Evolutionary conservation across 2,329 filamentous ascomycete species (phyloP).

Genomic region (Venturia effusa): DNA sequence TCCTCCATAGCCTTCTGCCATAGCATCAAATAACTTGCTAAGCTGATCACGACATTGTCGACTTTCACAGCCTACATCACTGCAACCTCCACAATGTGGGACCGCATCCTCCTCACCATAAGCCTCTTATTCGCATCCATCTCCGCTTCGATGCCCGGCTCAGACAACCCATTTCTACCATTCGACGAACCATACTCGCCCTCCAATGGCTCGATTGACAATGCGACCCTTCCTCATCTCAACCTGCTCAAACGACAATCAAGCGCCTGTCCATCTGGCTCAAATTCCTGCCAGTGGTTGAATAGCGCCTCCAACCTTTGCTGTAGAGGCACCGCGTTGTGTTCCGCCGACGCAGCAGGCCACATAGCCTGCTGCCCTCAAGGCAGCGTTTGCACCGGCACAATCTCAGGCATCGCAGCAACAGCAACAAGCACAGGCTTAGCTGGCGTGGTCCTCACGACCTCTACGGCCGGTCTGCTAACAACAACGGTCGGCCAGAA

Average conservation of each 20-base stretch:
- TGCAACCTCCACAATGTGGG: neutral
- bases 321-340: constrained; percentile 42
- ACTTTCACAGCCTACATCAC: neutral
- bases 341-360: constrained; percentile 44
- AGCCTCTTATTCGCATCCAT: neutral
- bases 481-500: constrained; percentile 6
- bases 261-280: constrained; percentile 39
- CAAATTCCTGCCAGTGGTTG: constrained; percentile 36
- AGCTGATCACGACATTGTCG: neutral
- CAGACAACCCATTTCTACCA: neutral
- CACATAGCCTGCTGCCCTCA: constrained; percentile 52
- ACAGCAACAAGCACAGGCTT: constrained; percentile 9
- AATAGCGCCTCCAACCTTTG: constrained; percentile 42
- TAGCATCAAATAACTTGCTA: too few species aligned
- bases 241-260: constrained; percentile 25
- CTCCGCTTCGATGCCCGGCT: neutral
- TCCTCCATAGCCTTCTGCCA: too few species aligned
- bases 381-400: constrained; percentile 47
- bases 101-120: neutral
- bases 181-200: neutral
- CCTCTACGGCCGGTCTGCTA: neutral
- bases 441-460: constrained; percentile 8
- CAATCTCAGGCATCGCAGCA: constrained; percentile 28
- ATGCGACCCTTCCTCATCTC: constrained; percentile 8
- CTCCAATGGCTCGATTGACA: neutral